phyloP scores from a whole-genome alignment of 768 basidiomycete genomes.

The Suillus paluster region DNA sequence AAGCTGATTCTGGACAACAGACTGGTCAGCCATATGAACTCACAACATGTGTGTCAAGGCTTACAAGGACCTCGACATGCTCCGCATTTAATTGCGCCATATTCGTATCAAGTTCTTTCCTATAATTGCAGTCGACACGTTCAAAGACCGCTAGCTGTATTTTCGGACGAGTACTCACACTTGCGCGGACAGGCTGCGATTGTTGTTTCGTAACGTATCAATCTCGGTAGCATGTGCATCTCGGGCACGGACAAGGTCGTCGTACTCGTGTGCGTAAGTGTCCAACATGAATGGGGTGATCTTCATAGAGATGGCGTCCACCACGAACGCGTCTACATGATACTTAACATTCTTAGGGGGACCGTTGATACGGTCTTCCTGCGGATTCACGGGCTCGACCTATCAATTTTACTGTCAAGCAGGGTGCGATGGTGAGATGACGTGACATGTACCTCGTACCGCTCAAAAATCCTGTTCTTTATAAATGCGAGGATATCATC shows the following conservation, averaged over 20 bases:
- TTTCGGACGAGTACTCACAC: constrained; percentile 59
- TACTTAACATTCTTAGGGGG: constrained; percentile 58
- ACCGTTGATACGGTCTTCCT: constrained; percentile 20
- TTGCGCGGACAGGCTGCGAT: constrained; percentile 74
- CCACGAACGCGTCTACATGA: constrained; percentile 81
- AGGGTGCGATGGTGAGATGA: neutral
- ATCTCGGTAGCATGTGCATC: constrained; percentile 87
- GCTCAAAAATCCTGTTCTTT: constrained; percentile 81
- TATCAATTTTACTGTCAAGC: constrained; percentile 15
- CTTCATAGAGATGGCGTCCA: constrained; percentile 80
- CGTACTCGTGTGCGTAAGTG: constrained; percentile 85
- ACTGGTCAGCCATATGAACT: constrained; percentile 20
- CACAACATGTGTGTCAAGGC: constrained; percentile 19
- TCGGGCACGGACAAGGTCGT: constrained; percentile 73
- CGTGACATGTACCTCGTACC: constrained; percentile 59
- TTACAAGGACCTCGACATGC: constrained; percentile 76
- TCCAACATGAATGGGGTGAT: constrained; percentile 98
- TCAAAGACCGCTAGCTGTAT: constrained; percentile 12
- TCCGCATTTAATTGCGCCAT: constrained; percentile 82
- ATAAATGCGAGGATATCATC: constrained; percentile 88
- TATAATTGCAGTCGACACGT: constrained; percentile 33
- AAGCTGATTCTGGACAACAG: constrained; percentile 71
- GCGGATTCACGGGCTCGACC: constrained; percentile 33
- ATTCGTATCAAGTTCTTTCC: constrained; percentile 79
- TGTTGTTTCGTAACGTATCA: constrained; percentile 80